Conservation (phyloP, 352 stramenopile species). For the Elongisporangium anandrum region DNA sequence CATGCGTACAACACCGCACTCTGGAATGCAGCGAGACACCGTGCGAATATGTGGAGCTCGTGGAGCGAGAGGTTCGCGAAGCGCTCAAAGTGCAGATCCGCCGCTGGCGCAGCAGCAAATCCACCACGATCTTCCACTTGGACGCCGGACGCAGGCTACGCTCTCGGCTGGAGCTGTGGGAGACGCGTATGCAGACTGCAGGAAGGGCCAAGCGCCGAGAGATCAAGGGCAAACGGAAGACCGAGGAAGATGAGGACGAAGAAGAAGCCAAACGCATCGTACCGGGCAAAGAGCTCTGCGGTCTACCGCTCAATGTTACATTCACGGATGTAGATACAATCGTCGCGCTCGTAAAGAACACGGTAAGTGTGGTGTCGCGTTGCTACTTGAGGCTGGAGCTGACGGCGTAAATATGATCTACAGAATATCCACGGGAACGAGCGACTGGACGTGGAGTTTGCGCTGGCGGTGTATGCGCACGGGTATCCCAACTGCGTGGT, state of each 20-base stretch:
- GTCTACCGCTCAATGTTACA: slow-evolving; percentile 80
- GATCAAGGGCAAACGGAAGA: slow-evolving; percentile 8
- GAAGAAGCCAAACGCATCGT: slow-evolving; percentile 3
- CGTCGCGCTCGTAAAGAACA: slow-evolving; percentile 79
- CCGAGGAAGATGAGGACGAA: slow-evolving; percentile 8
- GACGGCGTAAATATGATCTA: slow-evolving; percentile 3
- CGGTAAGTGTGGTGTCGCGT: slow-evolving; percentile 35
- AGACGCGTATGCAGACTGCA: slow-evolving; percentile 25
- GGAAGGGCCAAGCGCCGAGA: slow-evolving; percentile 2
- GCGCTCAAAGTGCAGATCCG: slow-evolving; percentile 84
- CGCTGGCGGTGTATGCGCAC: slow-evolving; percentile 82
- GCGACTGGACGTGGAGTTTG: slow-evolving; percentile 86
- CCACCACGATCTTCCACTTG: slow-evolving; percentile 85
- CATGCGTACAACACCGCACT: slow-evolving; percentile 46
- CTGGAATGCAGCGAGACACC: slow-evolving; percentile 62
- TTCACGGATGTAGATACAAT: slow-evolving; percentile 87
- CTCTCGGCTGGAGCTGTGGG: slow-evolving; percentile 62
- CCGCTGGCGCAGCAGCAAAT: slow-evolving; percentile 81
- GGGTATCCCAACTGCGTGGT: slow-evolving; percentile 85
- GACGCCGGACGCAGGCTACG: slow-evolving; percentile 80
- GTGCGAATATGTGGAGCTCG: slow-evolving; percentile 44
- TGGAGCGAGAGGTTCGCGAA: slow-evolving; percentile 79
- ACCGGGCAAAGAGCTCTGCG: slow-evolving; percentile 49
- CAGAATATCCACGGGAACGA: slow-evolving; percentile 89
- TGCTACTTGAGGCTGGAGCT: background rate